phyloP scores from a whole-genome alignment of 441 rosid genomes.

The Lepidium campestre region DNA sequence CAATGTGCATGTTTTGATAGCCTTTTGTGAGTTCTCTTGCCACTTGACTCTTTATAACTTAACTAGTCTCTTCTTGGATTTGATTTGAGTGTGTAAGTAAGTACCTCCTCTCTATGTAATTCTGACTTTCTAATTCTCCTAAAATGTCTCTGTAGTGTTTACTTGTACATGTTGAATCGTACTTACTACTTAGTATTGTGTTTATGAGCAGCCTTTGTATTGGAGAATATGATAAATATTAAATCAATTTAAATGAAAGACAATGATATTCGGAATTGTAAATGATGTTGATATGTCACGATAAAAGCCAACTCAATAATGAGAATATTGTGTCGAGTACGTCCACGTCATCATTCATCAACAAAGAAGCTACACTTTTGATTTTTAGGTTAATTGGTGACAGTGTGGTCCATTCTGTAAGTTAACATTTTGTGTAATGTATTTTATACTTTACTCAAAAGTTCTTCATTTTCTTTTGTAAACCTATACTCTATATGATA shows the following conservation, averaged over 20 bases:
- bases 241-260: too few species aligned
- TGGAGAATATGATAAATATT: not conserved
- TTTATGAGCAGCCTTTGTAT: not conserved
- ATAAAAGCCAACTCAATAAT: constrained; percentile 11
- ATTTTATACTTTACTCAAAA: not conserved
- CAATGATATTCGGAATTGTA: too few species aligned
- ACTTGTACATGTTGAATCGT: constrained; percentile 9
- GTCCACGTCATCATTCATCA: constrained; percentile 9
- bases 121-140: not conserved
- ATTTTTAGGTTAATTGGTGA: constrained; percentile 8
- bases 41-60: not conserved
- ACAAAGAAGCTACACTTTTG: constrained; percentile 7
- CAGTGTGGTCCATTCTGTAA: constrained; percentile 11
- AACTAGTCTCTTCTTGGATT: too few species aligned
- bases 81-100: constrained; percentile 3
- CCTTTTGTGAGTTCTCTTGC: constrained; percentile 68
- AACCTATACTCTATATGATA: not conserved
- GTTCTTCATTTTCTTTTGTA: not conserved
- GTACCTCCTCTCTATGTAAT: not conserved
- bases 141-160: not conserved
- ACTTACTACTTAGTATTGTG: not conserved
- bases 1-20: constrained; percentile 35
- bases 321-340: not conserved
- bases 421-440: not conserved
- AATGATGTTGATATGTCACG: not conserved